Evolutionary conservation across 805 yeast species (phyloP).

Genomic region (Komagataella pastoris): DNA sequence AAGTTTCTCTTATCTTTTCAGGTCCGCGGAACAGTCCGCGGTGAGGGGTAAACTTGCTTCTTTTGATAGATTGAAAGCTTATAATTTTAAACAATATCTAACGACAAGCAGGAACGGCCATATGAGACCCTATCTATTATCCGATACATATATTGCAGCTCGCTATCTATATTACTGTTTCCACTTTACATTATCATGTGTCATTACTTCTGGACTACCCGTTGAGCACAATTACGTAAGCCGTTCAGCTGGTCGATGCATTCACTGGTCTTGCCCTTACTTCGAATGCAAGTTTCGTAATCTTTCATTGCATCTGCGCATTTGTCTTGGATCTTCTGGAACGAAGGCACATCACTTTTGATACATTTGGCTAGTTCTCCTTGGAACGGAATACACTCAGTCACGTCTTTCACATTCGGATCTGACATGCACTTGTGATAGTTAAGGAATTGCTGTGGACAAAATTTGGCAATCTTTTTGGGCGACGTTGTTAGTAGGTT

Average conservation of each 20-base stretch:
- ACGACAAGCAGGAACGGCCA: no score
- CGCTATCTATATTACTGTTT: no score
- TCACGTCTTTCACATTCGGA: conserved; percentile 35
- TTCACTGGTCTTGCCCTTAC: conserved; percentile 24
- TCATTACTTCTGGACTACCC: conserved; percentile 5
- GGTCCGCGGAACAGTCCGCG: no score
- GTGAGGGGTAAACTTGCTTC: no score
- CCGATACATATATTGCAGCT: no score
- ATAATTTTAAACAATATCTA: no score
- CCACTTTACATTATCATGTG: neutral
- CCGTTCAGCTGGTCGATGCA: conserved; percentile 40
- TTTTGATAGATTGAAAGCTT: no score
- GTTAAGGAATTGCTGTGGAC: conserved; percentile 60
- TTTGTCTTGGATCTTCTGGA: conserved; percentile 48
- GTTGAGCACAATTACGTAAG: conserved; percentile 43
- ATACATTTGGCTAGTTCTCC: conserved; percentile 49
- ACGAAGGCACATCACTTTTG: conserved; percentile 50
- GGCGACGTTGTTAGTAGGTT: neutral
- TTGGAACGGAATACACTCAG: conserved; percentile 44
- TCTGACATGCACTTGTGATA: conserved; percentile 60
- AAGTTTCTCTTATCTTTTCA: no score
- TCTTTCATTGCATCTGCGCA: conserved; percentile 46
- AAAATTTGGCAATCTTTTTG: conserved; percentile 44
- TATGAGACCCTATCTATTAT: no score
- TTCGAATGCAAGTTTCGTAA: conserved; percentile 54